A percentile compares a stretch with the other conserved stretches of the same genome.
These are phyloP conservation scores for Cyberlindnera misumaiensis DNA, from an alignment of 805 yeast species.

Conservation along the genomic window DNA sequence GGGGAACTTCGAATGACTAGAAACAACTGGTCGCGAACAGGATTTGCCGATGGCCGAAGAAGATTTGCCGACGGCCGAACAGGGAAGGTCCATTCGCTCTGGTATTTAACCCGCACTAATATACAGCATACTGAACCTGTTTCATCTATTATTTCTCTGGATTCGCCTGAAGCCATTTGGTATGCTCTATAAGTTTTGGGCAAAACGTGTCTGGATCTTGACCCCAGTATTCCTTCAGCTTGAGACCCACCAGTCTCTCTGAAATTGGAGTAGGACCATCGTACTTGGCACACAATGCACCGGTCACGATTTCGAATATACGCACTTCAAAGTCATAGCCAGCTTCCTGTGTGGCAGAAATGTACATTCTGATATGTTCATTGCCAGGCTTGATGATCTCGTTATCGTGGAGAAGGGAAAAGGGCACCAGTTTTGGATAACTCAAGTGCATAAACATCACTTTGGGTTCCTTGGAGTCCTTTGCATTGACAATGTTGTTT, in stretches of 20 bases:
- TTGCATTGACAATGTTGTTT: slow-evolving; percentile 11
- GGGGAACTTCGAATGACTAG: too few species aligned
- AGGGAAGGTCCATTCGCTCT: too few species aligned
- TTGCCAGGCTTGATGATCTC: slow-evolving; percentile 21
- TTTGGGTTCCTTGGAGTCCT: slow-evolving; percentile 12
- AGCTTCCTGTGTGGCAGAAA: slow-evolving; percentile 16
- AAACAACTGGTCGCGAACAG: too few species aligned
- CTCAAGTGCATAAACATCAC: slow-evolving; percentile 51
- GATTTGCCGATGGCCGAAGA: too few species aligned
- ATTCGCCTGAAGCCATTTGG: slow-evolving; percentile 25
- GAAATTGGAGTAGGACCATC: slow-evolving; percentile 17
- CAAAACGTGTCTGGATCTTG: slow-evolving; percentile 26
- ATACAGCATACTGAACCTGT: too few species aligned
- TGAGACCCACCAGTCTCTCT: slow-evolving; percentile 22
- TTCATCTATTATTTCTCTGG: slow-evolving; percentile 16
- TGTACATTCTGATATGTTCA: slow-evolving; percentile 29
- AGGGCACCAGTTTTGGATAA: slow-evolving; percentile 45
- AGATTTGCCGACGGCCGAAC: too few species aligned
- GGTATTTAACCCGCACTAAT: too few species aligned
- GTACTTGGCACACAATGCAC: slow-evolving; percentile 29
- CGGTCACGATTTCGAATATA: slow-evolving; percentile 33
- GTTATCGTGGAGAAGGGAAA: slow-evolving; percentile 20
- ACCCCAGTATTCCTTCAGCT: slow-evolving; percentile 23
- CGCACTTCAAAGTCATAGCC: slow-evolving; percentile 35
- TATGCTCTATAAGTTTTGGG: slow-evolving; percentile 27